These are phyloP conservation scores for Wickerhamiella lipophila DNA, from an alignment of 805 yeast genomes.

Conservation along the genomic window DNA sequence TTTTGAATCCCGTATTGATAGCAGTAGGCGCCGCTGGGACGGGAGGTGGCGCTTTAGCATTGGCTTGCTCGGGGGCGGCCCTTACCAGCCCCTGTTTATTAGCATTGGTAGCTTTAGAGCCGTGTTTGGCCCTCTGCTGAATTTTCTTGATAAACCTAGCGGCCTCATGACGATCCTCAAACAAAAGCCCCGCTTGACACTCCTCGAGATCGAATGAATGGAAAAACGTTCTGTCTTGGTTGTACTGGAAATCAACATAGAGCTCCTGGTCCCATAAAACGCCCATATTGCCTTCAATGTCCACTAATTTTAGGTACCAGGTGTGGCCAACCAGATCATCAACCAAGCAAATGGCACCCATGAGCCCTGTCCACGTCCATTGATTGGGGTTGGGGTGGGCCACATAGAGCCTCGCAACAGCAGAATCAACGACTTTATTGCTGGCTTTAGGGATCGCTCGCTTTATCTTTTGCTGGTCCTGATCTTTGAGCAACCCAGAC, in stretches of 20 bases:
- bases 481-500: constrained; percentile 26
- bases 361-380: constrained; percentile 81
- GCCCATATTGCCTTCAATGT: constrained; percentile 66
- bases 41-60: constrained; percentile 23
- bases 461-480: constrained; percentile 81
- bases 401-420: constrained; percentile 77
- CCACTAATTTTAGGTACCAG: constrained; percentile 79
- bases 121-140: constrained; percentile 62
- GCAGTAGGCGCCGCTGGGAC: constrained; percentile 31
- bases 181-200: constrained; percentile 72
- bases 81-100: constrained; percentile 83
- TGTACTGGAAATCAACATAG: constrained; percentile 73
- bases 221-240: constrained; percentile 89
- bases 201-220: constrained; percentile 91
- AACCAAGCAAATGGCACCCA: constrained; percentile 76
- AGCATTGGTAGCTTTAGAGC: constrained; percentile 68
- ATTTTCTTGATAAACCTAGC: constrained; percentile 73
- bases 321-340: constrained; percentile 94
- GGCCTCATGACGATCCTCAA: constrained; percentile 84
- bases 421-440: constrained; percentile 78
- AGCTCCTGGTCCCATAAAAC: constrained; percentile 96
- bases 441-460: constrained; percentile 78
- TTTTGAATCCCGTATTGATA: constrained; percentile 12
- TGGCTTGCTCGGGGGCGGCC: constrained; percentile 31
- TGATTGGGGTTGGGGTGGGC: constrained; percentile 72